Evolutionary conservation across 441 rosid genomes (phyloP), one percentile per base, ranked within the genome.

Genomic region (Erodium moschatum): DNA sequence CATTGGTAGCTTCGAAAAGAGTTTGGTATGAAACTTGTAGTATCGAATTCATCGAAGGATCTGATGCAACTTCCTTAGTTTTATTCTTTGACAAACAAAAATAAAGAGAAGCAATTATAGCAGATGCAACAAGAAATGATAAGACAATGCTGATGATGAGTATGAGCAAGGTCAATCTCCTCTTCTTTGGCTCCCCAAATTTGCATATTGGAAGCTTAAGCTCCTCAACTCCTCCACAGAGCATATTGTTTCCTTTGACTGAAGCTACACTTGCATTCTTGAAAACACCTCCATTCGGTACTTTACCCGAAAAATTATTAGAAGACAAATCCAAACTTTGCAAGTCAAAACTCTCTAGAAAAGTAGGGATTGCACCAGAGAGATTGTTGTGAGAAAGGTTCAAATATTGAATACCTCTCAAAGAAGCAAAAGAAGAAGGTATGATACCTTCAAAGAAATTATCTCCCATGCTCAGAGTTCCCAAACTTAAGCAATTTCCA

Each of bases 221-320:
- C n/a, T 66, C 67, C 1, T 58, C 20, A 7, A 65, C 58, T 2
- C 79, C 79, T n/a, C 81, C 84, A 61, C 81, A 80, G 6, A 77
- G 69, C 70, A 50, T 60, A 27, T 35, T 16, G 40, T 78, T 75
- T 42, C 72, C 81, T 4, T 18, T 1, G 0, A 77, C 6, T 0
- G 70, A 73, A 8, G 73, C 6, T 8, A 64, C 69, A 64, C 72
- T 77, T 13, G 70, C 67, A 73, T 77, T 77, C 50, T 12, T 12
- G 38, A 80, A 77, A 48, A 80, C 52, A 16, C 81, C 79, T 10
- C 11, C 12, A 5, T 29, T 40, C 15, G 77, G 77, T 12, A 77
- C 68, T 15, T 27, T 19, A 1, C 79, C 79, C 46, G 68, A 67
- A 12, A 80, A 69, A 10, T 72, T 58, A 46, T 75, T 80, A 15